Evolutionary conservation across 2,329 filamentous ascomycete genomes (phyloP), one percentile per base, ranked within the genome.

Genomic region (Colletotrichum coccodes): DNA sequence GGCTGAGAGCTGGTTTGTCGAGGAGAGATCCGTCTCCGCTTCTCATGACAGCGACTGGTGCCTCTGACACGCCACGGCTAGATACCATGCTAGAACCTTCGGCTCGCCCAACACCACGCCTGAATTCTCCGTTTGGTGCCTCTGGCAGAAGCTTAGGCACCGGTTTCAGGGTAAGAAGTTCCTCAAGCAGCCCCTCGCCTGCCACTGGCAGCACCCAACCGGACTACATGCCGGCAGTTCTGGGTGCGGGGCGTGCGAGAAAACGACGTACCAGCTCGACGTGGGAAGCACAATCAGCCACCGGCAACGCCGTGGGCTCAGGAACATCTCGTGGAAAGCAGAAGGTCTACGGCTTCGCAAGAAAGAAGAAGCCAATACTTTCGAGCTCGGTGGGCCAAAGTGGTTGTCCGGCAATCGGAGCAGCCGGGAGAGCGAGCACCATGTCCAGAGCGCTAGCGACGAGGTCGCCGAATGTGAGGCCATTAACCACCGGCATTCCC

Each of bases 281-380:
- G 8, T 68, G 65, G 53, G 60, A 65, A 28, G 61, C 65, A 11
- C 47, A 49, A 23, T 46, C 60, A 16, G 47, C 38, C 21, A 34
- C 47, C 14, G 65, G 61, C 28, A 54, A 30, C 16, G 40, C 60
- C 26, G 34, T 65, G n/a, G 16, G 61, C 26, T 47, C 61, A 3
- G 65, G 65, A 4, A 68, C 53, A 14, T 47, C 52, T 40, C 38
- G 42, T 5, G 32, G n/a, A 6, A 68, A 64, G 40, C 34, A 53
- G 40, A 34, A 47, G 16, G 60, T 65, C 40, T 40, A 49, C 30
- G 40, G 21, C 40, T 54, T 60, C 28, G 47, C 16, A n/a, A 23
- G 42, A 60, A 54, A 65, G 49, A 56, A 64, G 53, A 64, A 64
- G 14, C 0, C 36, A 9, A 14, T 34, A n/a, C 28, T 42, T 12